Conservation (phyloP, 73 alveolate species). For the Symbiodinium natans region DNA sequence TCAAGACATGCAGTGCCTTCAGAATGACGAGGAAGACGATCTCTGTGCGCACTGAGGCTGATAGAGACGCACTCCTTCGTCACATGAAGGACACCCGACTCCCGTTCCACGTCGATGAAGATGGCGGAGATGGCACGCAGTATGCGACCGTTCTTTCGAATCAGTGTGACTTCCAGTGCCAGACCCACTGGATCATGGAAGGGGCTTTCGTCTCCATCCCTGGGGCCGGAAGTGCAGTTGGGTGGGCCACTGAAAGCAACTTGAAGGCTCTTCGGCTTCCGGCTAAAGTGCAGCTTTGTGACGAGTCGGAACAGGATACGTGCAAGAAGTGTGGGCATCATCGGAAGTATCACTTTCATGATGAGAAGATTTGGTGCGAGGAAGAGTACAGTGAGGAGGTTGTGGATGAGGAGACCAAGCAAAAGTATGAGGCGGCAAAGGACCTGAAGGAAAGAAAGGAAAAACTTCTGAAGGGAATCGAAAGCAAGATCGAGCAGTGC, state of each 20-base stretch:
- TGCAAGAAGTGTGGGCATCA: conserved; percentile 42
- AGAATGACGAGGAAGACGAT: neutral
- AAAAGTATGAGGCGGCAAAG: conserved; percentile 9
- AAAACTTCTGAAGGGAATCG: neutral
- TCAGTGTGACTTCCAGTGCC: neutral
- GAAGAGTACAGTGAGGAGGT: conserved; percentile 30
- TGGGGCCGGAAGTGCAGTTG: neutral
- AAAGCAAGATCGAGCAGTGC: neutral
- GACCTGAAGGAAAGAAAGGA: neutral
- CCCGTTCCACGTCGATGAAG: neutral
- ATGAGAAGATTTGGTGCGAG: conserved; percentile 25
- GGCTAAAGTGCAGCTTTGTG: neutral
- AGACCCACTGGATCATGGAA: neutral
- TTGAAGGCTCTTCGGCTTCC: neutral
- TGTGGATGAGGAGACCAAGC: conserved; percentile 33
- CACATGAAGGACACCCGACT: neutral
- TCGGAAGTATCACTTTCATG: conserved; percentile 33
- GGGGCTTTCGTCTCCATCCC: neutral
- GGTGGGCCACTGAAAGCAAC: neutral
- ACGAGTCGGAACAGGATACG: conserved; percentile 28
- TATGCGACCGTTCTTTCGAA: neutral
- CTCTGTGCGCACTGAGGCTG: neutral
- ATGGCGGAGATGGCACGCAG: neutral
- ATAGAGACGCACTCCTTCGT: neutral
- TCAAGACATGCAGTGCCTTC: conserved; percentile 17